Conservation (phyloP, 2,329 filamentous ascomycete species). For the Gaeumannomyces tritici region DNA sequence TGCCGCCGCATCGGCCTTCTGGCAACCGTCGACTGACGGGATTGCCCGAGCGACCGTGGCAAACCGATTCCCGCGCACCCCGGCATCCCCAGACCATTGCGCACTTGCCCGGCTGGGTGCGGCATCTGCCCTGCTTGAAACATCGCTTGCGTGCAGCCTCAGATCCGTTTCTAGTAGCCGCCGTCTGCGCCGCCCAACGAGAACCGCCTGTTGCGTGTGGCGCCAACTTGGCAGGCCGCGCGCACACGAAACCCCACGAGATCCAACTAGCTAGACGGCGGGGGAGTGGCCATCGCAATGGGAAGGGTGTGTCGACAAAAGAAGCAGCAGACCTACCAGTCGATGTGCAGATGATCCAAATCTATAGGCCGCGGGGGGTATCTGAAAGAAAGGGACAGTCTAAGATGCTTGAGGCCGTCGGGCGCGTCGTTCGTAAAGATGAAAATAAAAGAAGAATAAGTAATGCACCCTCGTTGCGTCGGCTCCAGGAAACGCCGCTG, state of each 20-base stretch:
- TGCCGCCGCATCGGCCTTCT: background rate
- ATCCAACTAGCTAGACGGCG: background rate
- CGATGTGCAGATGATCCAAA: background rate
- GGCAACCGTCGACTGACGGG: background rate
- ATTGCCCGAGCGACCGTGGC: background rate
- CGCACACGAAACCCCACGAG: background rate
- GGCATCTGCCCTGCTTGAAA: background rate
- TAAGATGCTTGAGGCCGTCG: background rate
- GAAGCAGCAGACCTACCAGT: background rate
- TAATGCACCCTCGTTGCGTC: background rate
- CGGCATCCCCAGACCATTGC: background rate
- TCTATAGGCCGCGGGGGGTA: conserved; percentile 5
- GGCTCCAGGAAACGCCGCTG: background rate
- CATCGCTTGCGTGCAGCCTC: background rate
- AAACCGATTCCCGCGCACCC: background rate
- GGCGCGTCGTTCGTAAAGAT: background rate
- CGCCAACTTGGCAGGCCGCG: background rate
- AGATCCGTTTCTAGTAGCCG: background rate
- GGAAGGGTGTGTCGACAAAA: background rate
- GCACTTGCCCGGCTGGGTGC: background rate
- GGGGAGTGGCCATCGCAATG: background rate
- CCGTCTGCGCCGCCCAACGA: background rate
- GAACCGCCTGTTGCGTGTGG: background rate
- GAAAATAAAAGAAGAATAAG: background rate
- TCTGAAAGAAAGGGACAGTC: conserved; percentile 4